Percentiles rank a stretch among this genome's conserved stretches.
Evolutionary conservation across 1,139 yeast species (phyloP).

Genomic region (Magnusiomyces tetraspermus): DNA sequence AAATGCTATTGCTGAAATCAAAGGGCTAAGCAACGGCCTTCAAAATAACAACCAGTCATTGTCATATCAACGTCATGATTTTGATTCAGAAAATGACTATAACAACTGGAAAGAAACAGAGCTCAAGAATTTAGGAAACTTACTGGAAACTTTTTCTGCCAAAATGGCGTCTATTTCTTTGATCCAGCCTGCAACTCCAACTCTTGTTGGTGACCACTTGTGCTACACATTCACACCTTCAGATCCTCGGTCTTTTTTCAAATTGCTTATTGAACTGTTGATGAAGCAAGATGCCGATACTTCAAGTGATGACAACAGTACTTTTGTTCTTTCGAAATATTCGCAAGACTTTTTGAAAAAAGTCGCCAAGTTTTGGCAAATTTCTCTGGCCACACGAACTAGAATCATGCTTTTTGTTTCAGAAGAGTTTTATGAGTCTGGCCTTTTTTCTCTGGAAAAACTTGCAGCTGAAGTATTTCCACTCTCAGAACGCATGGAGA

Average conservation of each 20-base stretch:
- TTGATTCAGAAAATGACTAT: conserved; percentile 37
- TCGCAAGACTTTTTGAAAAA: conserved; percentile 37
- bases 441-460: conserved; percentile 62
- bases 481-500: not conserved
- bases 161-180: conserved; percentile 6
- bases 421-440: conserved; percentile 42
- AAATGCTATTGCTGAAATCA: conserved; percentile 40
- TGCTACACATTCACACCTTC: conserved; percentile 24
- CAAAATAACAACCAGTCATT: conserved; percentile 38
- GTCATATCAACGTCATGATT: conserved; percentile 34
- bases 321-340: conserved; percentile 32
- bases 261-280: conserved; percentile 27
- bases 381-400: conserved; percentile 45
- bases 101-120: conserved; percentile 48
- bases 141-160: conserved; percentile 23
- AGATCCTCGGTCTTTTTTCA: conserved; percentile 36
- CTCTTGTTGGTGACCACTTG: conserved; percentile 10
- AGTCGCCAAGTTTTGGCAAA: conserved; percentile 53
- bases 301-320: conserved; percentile 20
- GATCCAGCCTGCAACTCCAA: conserved; percentile 4
- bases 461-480: conserved; percentile 28
- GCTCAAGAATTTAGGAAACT: conserved; percentile 32
- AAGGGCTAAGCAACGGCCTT: conserved; percentile 35
- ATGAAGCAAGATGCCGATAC: conserved; percentile 29
- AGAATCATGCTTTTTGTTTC: conserved; percentile 43